Evolutionary conservation across 495 filamentous ascomycete species (phyloP).

Genomic region (Darksidea phi): DNA sequence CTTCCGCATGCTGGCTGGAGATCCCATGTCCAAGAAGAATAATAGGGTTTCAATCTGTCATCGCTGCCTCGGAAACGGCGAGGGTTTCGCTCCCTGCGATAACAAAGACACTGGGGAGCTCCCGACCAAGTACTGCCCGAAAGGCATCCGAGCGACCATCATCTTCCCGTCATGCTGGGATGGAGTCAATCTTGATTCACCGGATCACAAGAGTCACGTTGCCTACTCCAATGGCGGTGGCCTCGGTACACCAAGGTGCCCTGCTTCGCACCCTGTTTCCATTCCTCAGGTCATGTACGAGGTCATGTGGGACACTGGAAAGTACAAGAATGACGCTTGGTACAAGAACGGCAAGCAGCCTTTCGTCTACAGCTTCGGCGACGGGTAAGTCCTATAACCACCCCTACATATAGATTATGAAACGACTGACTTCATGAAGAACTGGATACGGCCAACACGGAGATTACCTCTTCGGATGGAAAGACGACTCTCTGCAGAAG

Average conservation of each 20-base stretch:
- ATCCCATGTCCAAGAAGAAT: constrained; percentile 49
- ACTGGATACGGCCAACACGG: constrained; percentile 26
- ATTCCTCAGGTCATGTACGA: constrained; percentile 36
- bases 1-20: constrained; percentile 56
- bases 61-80: constrained; percentile 37
- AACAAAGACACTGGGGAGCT: constrained; percentile 28
- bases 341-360: constrained; percentile 29
- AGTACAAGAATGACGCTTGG: constrained; percentile 23
- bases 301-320: constrained; percentile 36
- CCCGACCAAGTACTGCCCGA: constrained; percentile 46
- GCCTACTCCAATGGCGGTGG: constrained; percentile 27
- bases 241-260: constrained; percentile 24
- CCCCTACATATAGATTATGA: neutral
- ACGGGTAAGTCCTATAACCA: constrained; percentile 40
- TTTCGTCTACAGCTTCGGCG: constrained; percentile 35
- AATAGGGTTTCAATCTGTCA: constrained; percentile 51
- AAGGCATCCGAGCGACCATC: constrained; percentile 40
- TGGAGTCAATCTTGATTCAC: constrained; percentile 31
- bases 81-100: constrained; percentile 34
- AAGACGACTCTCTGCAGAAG: constrained; percentile 31
- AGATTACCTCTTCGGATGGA: constrained; percentile 35
- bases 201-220: constrained; percentile 33
- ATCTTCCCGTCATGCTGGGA: constrained; percentile 36
- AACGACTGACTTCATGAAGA: constrained; percentile 7
- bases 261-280: constrained; percentile 24